A percentile compares a stretch with the other conserved stretches of the same genome.
phyloP scores from a whole-genome alignment of 495 filamentous ascomycete genomes.

The Tuber magnatum region DNA sequence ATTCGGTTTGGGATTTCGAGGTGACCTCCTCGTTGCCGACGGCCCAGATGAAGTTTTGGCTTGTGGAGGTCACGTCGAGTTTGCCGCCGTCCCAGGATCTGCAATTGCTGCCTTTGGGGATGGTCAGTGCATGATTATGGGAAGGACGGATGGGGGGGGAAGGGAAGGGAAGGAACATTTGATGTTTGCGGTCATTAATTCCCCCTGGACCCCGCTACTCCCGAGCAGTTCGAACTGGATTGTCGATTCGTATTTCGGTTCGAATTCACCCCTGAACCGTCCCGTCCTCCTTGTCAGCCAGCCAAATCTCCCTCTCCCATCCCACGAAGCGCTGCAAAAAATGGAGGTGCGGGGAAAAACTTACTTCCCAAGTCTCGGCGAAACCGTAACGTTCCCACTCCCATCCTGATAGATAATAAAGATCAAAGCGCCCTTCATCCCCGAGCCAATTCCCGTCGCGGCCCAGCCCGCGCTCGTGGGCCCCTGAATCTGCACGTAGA shows the following conservation, averaged over 20 bases:
- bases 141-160: slow-evolving; percentile 5
- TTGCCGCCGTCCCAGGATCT: slow-evolving; percentile 50
- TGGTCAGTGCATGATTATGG: slow-evolving; percentile 19
- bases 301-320: no score
- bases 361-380: slow-evolving; percentile 51
- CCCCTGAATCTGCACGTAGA: slow-evolving; percentile 61
- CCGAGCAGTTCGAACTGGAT: slow-evolving; percentile 51
- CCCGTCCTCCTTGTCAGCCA: no score
- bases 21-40: slow-evolving; percentile 55
- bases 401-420: slow-evolving; percentile 62
- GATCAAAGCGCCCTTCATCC: slow-evolving; percentile 60
- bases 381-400: slow-evolving; percentile 57
- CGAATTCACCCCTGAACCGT: slow-evolving; percentile 44
- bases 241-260: slow-evolving; percentile 51
- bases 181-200: slow-evolving; percentile 59
- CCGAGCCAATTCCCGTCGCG: slow-evolving; percentile 55
- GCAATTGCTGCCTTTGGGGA: slow-evolving; percentile 52
- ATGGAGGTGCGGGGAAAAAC: no score
- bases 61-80: slow-evolving; percentile 45
- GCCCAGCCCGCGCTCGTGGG: slow-evolving; percentile 58
- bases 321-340: not conserved
- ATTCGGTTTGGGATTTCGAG: slow-evolving; percentile 43
- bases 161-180: slow-evolving; percentile 42
- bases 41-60: slow-evolving; percentile 60
- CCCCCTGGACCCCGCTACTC: slow-evolving; percentile 53